phyloP scores from a whole-genome alignment of 129 eudicot genomes.

The Flaveria linearis region DNA sequence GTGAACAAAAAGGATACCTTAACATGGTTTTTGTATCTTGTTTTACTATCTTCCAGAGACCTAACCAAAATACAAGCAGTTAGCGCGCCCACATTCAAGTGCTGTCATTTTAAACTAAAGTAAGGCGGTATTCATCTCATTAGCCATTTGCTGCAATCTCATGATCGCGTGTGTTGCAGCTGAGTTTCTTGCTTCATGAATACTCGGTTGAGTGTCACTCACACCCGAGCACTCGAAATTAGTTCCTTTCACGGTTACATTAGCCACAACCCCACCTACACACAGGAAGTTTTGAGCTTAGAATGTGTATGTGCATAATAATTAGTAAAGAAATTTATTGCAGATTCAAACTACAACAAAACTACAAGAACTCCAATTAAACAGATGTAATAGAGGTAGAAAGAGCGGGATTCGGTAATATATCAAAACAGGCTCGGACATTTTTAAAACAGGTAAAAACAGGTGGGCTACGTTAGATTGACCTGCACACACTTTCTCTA shows the following conservation, averaged over 20 bases:
- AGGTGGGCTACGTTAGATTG: too few relatives aligned
- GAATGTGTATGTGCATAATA: constrained; percentile 9
- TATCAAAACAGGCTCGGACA: too few relatives aligned
- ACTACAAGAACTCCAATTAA: neutral
- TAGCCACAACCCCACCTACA: constrained; percentile 50
- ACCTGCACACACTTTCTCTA: too few relatives aligned
- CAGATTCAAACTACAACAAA: neutral
- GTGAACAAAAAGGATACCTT: neutral
- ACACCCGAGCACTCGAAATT: constrained; percentile 47
- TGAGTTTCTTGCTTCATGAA: constrained; percentile 49
- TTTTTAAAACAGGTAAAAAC: too few relatives aligned
- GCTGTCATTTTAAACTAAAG: constrained; percentile 12
- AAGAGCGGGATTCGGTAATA: too few relatives aligned
- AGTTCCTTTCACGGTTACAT: constrained; percentile 43
- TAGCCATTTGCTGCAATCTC: constrained; percentile 39
- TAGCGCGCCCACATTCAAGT: neutral
- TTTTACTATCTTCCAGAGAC: neutral
- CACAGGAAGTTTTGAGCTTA: neutral
- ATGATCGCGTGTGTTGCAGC: constrained; percentile 47
- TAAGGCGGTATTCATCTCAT: constrained; percentile 1
- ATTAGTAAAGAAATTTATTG: too few relatives aligned
- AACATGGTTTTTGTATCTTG: neutral
- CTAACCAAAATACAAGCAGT: neutral
- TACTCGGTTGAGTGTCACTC: constrained; percentile 32
- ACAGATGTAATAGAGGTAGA: neutral